A percentile compares a stretch with the other conserved stretches of the same genome.
Conservation (phyloP, 2,329 filamentous ascomycete species). For the Stagonosporopsis cucurbitacearum region DNA sequence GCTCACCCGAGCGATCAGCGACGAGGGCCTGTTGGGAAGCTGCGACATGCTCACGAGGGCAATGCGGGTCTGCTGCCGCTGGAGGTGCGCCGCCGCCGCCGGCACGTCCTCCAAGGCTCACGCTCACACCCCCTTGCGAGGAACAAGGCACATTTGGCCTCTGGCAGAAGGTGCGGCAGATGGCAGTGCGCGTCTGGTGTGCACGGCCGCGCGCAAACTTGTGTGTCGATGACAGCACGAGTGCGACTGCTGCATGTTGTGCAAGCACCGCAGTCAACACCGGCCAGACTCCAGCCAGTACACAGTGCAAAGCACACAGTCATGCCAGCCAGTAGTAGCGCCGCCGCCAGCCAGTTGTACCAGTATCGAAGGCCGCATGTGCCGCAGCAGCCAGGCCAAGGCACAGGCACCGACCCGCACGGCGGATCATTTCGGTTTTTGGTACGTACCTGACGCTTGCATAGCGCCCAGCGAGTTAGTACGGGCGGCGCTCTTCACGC, state of each 20-base stretch:
- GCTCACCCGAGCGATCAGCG: slow-evolving; percentile 43
- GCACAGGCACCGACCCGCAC: background rate
- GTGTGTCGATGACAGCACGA: slow-evolving; percentile 9
- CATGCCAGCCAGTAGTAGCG: too few species aligned
- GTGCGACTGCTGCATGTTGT: slow-evolving; percentile 11
- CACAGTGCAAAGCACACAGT: too few species aligned
- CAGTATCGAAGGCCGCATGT: too few species aligned
- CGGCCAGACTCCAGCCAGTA: too few species aligned
- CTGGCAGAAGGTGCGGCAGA: slow-evolving; percentile 3
- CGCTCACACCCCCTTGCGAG: slow-evolving; percentile 6
- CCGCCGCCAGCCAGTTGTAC: too few species aligned
- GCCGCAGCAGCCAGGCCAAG: slow-evolving; percentile 8
- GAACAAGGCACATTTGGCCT: background rate
- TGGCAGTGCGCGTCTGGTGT: slow-evolving; percentile 7
- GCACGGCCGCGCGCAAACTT: slow-evolving; percentile 1
- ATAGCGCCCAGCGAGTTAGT: slow-evolving; percentile 17
- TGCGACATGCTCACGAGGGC: slow-evolving; percentile 32
- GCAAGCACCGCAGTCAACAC: slow-evolving; percentile 1
- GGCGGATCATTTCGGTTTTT: slow-evolving; percentile 11
- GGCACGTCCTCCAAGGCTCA: too few species aligned
- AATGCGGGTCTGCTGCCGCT: slow-evolving; percentile 26
- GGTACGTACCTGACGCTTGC: slow-evolving; percentile 22
- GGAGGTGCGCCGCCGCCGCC: background rate
- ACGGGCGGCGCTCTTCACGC: slow-evolving; percentile 30
- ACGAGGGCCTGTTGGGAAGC: slow-evolving; percentile 35